phyloP scores from a whole-genome alignment of 495 filamentous ascomycete genomes.

The Penicillium odoratum region DNA sequence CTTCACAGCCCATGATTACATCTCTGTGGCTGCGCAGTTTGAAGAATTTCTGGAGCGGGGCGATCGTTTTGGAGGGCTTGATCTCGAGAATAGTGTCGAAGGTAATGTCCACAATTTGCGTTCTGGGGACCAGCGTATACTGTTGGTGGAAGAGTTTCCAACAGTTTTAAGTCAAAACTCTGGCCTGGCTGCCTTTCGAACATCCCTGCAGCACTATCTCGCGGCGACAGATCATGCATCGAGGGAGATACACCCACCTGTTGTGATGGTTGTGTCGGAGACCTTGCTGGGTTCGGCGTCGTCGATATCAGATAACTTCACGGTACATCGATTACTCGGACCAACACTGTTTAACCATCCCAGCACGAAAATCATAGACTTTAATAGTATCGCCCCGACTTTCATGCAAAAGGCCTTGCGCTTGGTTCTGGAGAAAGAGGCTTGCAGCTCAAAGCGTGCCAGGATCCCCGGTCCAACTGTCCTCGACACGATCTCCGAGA shows the following conservation, averaged over 20 bases:
- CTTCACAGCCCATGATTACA: conserved; percentile 54
- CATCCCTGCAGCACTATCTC: conserved; percentile 71
- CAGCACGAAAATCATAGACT: conserved; percentile 74
- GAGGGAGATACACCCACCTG: conserved; percentile 56
- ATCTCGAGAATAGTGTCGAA: conserved; percentile 39
- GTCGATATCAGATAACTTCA: conserved; percentile 81
- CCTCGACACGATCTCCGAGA: conserved; percentile 71
- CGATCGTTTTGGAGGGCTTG: conserved; percentile 74
- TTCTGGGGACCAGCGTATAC: conserved; percentile 50
- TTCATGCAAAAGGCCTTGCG: conserved; percentile 82
- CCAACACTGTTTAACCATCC: conserved; percentile 79
- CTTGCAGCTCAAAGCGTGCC: conserved; percentile 64
- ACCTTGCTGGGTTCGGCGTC: conserved; percentile 74
- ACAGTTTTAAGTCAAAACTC: conserved; percentile 72
- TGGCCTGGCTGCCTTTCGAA: conserved; percentile 70
- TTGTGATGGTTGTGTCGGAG: conserved; percentile 90
- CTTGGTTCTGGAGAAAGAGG: conserved; percentile 76
- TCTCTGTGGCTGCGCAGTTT: conserved; percentile 73
- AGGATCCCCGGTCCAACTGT: conserved; percentile 69
- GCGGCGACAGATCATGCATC: conserved; percentile 42
- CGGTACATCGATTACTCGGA: conserved; percentile 82
- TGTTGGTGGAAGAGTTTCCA: conserved; percentile 94
- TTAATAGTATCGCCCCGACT: conserved; percentile 88
- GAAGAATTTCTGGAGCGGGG: conserved; percentile 85
- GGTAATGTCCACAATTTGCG: conserved; percentile 5